phyloP scores from a whole-genome alignment of 148 eudicot genomes.

The Fagopyrum homotropicum region DNA sequence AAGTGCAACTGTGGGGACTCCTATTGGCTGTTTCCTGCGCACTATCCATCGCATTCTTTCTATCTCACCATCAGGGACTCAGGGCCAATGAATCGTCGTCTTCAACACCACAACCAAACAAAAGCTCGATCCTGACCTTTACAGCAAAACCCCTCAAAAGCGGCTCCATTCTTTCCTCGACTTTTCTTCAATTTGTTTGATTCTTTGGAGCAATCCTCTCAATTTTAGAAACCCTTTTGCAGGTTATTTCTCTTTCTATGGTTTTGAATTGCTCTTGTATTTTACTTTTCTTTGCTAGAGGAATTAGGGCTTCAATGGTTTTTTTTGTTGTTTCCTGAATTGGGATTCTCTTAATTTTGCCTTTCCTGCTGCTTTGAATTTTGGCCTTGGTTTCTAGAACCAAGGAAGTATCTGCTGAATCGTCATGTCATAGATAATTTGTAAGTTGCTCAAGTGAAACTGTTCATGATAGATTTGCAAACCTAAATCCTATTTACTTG shows the following conservation, averaged over 20 bases:
- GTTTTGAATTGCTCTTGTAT: too few relatives aligned
- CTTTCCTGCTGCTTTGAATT: not conserved
- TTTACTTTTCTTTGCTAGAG: too few relatives aligned
- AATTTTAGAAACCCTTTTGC: not conserved
- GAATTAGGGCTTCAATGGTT: too few relatives aligned
- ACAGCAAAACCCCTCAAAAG: not conserved
- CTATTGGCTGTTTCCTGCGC: not conserved
- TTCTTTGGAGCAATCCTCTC: not conserved
- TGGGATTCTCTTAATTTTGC: not conserved
- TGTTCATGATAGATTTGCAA: not conserved
- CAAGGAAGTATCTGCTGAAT: not conserved
- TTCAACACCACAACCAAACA: not conserved
- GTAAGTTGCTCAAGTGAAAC: too few relatives aligned
- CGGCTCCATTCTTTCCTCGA: not conserved
- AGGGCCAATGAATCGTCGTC: not conserved
- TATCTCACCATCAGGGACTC: not conserved
- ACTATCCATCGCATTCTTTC: not conserved
- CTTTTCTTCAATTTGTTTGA: not conserved
- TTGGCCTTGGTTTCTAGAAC: not conserved
- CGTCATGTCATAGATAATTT: not conserved
- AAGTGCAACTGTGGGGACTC: not conserved
- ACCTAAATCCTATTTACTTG: not conserved
- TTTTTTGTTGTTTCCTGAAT: too few relatives aligned
- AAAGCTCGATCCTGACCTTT: not conserved
- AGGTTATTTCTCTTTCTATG: not conserved